Percentiles rank a stretch among this genome's conserved stretches.
phyloP scores from a whole-genome alignment of 768 basidiomycete genomes.

The Lanmaoa pseudosensibilis region DNA sequence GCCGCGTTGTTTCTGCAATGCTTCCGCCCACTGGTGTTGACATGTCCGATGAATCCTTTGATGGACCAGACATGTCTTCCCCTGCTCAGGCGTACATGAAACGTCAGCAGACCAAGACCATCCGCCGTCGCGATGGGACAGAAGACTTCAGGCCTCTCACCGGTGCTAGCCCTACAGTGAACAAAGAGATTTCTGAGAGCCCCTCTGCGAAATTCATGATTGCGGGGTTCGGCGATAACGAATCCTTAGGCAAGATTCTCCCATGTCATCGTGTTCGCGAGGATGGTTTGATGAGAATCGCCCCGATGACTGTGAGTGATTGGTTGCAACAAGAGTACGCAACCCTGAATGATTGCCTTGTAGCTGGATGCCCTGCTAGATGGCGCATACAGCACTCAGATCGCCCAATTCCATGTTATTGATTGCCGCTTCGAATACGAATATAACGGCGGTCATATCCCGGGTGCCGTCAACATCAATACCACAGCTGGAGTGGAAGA shows the following conservation, averaged over 20 bases:
- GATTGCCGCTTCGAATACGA: conserved; percentile 99
- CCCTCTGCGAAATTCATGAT: conserved; percentile 56
- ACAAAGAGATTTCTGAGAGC: conserved; percentile 49
- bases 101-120: conserved; percentile 74
- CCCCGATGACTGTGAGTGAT: conserved; percentile 66
- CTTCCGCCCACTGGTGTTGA: conserved; percentile 44
- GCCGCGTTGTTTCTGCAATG: conserved; percentile 78
- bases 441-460: conserved; percentile 89
- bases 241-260: conserved; percentile 87
- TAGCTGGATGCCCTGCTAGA: conserved; percentile 79
- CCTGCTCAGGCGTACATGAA: conserved; percentile 80
- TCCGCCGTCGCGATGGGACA: conserved; percentile 77
- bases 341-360: conserved; percentile 5
- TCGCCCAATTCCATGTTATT: conserved; percentile 75
- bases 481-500: conserved; percentile 78
- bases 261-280: conserved; percentile 93
- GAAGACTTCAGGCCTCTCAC: conserved; percentile 77
- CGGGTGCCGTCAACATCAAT: conserved; percentile 90
- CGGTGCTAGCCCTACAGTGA: conserved; percentile 56
- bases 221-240: conserved; percentile 88
- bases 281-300: conserved; percentile 94
- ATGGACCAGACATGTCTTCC: conserved; percentile 67
- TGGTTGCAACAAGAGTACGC: neutral
- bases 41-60: conserved; percentile 53
- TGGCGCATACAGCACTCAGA: conserved; percentile 64